phyloP scores from a whole-genome alignment of 306 rosid species.

The Cucurbita moschata region DNA sequence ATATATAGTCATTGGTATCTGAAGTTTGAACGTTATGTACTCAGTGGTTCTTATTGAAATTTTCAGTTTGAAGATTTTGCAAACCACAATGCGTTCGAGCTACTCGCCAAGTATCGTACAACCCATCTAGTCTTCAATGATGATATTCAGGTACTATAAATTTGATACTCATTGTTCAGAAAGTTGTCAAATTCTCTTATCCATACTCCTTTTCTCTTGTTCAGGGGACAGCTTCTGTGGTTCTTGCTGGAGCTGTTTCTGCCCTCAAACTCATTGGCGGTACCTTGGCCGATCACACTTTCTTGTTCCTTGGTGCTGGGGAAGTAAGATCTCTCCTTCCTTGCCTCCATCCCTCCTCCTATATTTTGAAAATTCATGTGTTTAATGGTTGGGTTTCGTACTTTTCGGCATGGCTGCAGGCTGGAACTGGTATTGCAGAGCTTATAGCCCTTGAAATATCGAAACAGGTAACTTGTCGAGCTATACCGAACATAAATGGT shows the following conservation, averaged over 20 bases:
- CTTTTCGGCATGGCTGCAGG: conserved; percentile 32
- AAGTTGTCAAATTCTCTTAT: background rate
- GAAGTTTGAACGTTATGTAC: conserved; percentile 3
- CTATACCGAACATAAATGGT: background rate
- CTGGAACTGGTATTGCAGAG: conserved; percentile 94
- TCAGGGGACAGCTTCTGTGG: conserved; percentile 94
- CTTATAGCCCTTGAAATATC: conserved; percentile 88
- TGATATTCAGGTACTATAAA: conserved; percentile 63
- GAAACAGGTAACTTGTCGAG: conserved; percentile 29
- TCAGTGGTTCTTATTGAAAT: conserved; percentile 18
- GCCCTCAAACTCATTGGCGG: conserved; percentile 75
- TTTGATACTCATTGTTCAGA: background rate
- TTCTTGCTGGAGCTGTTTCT: conserved; percentile 84
- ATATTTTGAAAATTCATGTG: background rate
- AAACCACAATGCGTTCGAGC: conserved; percentile 95
- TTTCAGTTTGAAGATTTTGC: conserved; percentile 95
- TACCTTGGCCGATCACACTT: conserved; percentile 52
- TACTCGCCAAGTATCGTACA: conserved; percentile 67
- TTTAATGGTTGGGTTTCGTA: background rate
- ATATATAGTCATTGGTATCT: background rate
- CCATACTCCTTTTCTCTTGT: conserved; percentile 6
- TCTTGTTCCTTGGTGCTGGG: conserved; percentile 98
- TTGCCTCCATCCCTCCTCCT: background rate
- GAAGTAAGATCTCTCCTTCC: conserved; percentile 32
- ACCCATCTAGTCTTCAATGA: conserved; percentile 91